A percentile compares a stretch with the other conserved stretches of the same genome.
These are phyloP conservation scores for Lupinus albus DNA, from an alignment of 306 rosid genomes.

Conservation along the genomic window DNA sequence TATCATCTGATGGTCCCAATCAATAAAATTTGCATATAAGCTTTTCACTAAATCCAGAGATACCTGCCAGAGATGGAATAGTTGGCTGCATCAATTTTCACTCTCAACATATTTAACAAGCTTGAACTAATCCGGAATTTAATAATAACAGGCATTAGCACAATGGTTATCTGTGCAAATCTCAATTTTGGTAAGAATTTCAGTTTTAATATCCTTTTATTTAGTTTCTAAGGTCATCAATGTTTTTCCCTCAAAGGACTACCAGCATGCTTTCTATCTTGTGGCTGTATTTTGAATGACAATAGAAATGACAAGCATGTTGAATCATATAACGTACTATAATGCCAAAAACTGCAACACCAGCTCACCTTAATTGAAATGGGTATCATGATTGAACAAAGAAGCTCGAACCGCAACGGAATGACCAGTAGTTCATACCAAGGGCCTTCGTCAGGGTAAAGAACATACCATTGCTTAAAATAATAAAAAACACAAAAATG, in stretches of 20 bases:
- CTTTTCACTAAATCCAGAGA: conserved; percentile 97
- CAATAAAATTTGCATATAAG: conserved; percentile 95
- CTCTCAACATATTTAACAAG: conserved; percentile 9
- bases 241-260: conserved; percentile 21
- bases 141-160: conserved; percentile 21
- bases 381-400: conserved; percentile 99
- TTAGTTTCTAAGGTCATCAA: conserved; percentile 33
- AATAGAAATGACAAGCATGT: conserved; percentile 30
- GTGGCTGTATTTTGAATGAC: conserved; percentile 17
- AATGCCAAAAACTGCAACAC: conserved; percentile 33
- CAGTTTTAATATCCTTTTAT: conserved; percentile 35
- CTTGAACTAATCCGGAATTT: conserved; percentile 38
- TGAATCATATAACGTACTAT: conserved; percentile 27
- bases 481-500: conserved; percentile 20
- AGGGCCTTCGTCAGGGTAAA: conserved; percentile 83
- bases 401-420: conserved; percentile 97
- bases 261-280: conserved; percentile 23
- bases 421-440: conserved; percentile 94
- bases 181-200: conserved; percentile 9
- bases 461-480: conserved; percentile 89
- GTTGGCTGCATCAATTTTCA: conserved; percentile 36
- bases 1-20: conserved; percentile 89
- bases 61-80: conserved; percentile 62
- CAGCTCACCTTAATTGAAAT: conserved; percentile 92
- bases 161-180: background rate